phyloP scores from a whole-genome alignment of 2,329 filamentous ascomycete species.

The Aspergillus pseudonomiae region DNA sequence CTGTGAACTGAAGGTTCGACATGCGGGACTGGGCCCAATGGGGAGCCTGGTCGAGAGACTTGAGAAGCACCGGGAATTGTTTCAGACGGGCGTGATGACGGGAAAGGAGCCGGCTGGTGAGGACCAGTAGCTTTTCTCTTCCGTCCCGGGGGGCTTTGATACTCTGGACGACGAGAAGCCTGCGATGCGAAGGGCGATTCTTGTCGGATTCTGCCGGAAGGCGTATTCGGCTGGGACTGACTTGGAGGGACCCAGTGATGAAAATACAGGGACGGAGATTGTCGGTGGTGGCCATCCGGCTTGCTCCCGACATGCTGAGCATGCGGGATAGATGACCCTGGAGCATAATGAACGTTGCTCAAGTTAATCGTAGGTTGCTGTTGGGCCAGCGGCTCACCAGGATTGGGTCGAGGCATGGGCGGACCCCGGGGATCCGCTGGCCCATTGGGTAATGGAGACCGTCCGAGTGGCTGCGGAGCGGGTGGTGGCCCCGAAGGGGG shows the following conservation, averaged over 20 bases:
- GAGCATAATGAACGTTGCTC: conserved; percentile 27
- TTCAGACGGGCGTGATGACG: conserved; percentile 54
- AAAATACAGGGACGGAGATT: conserved; percentile 79
- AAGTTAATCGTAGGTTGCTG: conserved; percentile 35
- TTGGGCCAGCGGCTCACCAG: conserved; percentile 45
- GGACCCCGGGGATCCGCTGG: conserved; percentile 20
- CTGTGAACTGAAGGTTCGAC: conserved; percentile 2
- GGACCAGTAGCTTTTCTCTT: conserved; percentile 75
- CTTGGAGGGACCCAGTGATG: conserved; percentile 88
- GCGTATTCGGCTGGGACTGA: conserved; percentile 70
- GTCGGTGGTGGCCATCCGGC: conserved; percentile 61
- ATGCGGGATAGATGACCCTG: conserved; percentile 48
- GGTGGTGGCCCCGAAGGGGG: conserved; percentile 18
- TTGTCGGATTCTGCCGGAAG: conserved; percentile 70
- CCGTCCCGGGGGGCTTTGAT: conserved; percentile 72
- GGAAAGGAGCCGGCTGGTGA: conserved; percentile 55
- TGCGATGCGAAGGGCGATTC: conserved; percentile 49
- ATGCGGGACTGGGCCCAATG: conserved; percentile 35
- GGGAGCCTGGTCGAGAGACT: conserved; percentile 17
- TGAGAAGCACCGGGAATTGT: conserved; percentile 3
- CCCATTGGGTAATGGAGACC: conserved; percentile 21
- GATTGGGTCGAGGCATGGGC: conserved; percentile 41
- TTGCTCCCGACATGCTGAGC: conserved; percentile 55
- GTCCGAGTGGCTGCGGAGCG: conserved; percentile 17
- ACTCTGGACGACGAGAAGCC: conserved; percentile 57